A percentile compares a stretch with the other conserved stretches of the same genome.
Evolutionary conservation across 1,139 yeast species (phyloP).

Genomic region (Yamadazyma aaseri): DNA sequence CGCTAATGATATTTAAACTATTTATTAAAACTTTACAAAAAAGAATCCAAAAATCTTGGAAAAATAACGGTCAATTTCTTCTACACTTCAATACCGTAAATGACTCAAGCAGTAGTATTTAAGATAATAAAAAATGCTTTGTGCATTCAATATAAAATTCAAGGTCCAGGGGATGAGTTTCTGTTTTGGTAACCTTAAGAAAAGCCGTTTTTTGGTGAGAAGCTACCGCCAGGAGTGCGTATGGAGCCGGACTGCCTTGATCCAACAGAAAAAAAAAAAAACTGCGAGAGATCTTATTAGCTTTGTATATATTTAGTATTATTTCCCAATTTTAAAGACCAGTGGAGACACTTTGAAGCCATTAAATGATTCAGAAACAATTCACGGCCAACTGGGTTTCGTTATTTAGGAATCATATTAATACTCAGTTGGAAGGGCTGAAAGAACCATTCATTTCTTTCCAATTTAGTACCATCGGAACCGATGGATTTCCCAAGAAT

Average conservation of each 20-base stretch:
- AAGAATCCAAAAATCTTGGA: no score
- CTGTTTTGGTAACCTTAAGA: not conserved
- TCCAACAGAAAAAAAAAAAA: not conserved
- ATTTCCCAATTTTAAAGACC: not conserved
- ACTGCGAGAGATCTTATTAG: no score
- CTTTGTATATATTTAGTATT: no score
- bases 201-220: no score
- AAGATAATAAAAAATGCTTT: no score
- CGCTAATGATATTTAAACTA: no score
- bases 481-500: constrained; percentile 56
- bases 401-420: constrained; percentile 49
- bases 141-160: no score
- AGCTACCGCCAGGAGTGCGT: not conserved
- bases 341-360: not conserved
- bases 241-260: not conserved
- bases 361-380: constrained; percentile 30
- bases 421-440: constrained; percentile 35
- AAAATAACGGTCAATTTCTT: no score
- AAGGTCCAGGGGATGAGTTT: constrained; percentile 1
- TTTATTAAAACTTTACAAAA: no score
- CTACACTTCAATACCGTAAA: no score
- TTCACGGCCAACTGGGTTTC: constrained; percentile 77
- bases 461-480: constrained; percentile 68
- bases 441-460: constrained; percentile 54
- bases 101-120: no score